Evolutionary conservation across 257 asterid genomes (phyloP).

Genomic region (Nicotiana obtusifolia): DNA sequence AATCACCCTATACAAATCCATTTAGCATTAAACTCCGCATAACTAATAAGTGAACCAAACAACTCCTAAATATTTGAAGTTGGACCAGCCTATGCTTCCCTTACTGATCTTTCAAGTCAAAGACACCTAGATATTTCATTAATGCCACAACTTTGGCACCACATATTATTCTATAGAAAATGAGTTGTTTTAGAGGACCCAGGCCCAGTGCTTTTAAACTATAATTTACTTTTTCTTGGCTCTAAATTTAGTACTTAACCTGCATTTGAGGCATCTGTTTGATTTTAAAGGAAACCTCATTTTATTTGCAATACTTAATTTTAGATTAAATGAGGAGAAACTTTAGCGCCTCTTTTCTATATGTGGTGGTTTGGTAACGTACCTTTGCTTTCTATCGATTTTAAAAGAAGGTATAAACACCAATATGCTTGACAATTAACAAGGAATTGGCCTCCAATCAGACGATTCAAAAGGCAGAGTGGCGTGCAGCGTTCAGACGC

Average conservation of each 20-base stretch:
- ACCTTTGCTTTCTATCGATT: too few relatives aligned
- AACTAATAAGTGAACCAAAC: too few relatives aligned
- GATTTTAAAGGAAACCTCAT: not conserved
- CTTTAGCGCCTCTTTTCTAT: not conserved
- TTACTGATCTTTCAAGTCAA: conserved; percentile 17
- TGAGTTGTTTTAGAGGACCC: conserved; percentile 33
- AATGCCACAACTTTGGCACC: conserved; percentile 26
- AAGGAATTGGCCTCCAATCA: too few relatives aligned
- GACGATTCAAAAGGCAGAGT: too few relatives aligned
- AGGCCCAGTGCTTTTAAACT: conserved; percentile 31
- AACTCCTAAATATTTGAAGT: not conserved
- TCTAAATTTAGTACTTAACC: not conserved
- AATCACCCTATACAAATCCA: too few relatives aligned
- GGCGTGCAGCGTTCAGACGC: too few relatives aligned
- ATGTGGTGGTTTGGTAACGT: too few relatives aligned
- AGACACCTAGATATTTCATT: conserved; percentile 32
- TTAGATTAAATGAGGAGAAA: not conserved
- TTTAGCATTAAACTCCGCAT: too few relatives aligned
- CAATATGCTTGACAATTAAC: too few relatives aligned
- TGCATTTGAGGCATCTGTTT: not conserved
- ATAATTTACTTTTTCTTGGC: not conserved
- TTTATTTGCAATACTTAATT: not conserved
- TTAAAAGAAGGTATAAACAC: too few relatives aligned
- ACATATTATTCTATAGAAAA: conserved; percentile 26
- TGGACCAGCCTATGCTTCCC: not conserved